These are phyloP conservation scores for Diplogelasinospora grovesii DNA, from an alignment of 495 filamentous ascomycete species.

Conservation along the genomic window DNA sequence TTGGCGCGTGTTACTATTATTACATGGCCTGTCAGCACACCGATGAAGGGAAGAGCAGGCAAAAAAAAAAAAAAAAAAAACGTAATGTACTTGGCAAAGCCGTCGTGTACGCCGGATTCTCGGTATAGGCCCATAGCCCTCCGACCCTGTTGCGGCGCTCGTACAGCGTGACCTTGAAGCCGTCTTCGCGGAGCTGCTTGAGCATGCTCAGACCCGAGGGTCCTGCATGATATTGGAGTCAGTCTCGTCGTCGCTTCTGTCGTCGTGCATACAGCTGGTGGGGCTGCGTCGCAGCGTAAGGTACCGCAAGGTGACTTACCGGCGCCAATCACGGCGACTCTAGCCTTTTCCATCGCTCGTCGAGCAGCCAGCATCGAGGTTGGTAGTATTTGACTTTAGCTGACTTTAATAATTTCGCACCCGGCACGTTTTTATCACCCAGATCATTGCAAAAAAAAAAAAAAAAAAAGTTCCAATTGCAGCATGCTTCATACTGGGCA, in stretches of 20 bases:
- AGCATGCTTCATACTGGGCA: too few relatives aligned
- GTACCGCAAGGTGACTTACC: conserved; percentile 13
- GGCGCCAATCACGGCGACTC: conserved; percentile 26
- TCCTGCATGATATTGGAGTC: conserved; percentile 15
- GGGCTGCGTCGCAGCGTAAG: background rate
- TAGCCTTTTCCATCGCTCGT: conserved; percentile 11
- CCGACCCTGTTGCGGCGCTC: conserved; percentile 29
- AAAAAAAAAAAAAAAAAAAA: too few relatives aligned
- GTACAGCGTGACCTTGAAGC: conserved; percentile 29
- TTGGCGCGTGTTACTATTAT: conserved; percentile 21
- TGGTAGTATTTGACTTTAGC: too few relatives aligned
- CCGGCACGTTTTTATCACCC: too few relatives aligned
- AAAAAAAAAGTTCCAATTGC: too few relatives aligned
- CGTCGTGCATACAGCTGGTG: background rate
- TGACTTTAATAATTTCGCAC: too few relatives aligned
- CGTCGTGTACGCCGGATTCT: conserved; percentile 23
- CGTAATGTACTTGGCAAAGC: conserved; percentile 19
- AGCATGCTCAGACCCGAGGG: conserved; percentile 28
- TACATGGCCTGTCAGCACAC: conserved; percentile 4
- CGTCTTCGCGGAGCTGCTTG: conserved; percentile 32
- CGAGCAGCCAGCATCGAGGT: too few relatives aligned
- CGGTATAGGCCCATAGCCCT: conserved; percentile 32
- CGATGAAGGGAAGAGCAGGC: background rate
- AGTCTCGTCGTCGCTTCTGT: conserved; percentile 1
- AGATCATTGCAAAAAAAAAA: too few relatives aligned